Percentiles rank a stretch among this genome's conserved stretches.
Evolutionary conservation across 1,284 basidiomycete species (phyloP).

Genomic region (Apiotrichum brassicae): DNA sequence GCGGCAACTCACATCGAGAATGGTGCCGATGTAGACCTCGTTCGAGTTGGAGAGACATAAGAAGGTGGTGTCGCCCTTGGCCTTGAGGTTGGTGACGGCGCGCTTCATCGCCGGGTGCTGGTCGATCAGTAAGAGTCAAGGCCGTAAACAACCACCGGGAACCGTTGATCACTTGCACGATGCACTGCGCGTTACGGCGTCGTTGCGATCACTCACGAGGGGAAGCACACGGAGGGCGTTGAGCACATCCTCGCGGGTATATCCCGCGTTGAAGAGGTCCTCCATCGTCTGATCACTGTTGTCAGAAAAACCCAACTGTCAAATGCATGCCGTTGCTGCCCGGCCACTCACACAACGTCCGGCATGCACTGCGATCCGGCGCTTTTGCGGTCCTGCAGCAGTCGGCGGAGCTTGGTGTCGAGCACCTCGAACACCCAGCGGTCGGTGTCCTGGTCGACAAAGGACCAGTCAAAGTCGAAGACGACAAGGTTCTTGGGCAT

Average conservation of each 20-base stretch:
- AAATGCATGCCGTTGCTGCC: too few species aligned
- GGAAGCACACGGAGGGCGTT: slow-evolving; percentile 73
- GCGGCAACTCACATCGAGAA: slow-evolving; percentile 69
- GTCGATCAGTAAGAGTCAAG: slow-evolving; percentile 1
- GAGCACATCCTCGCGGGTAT: slow-evolving; percentile 68
- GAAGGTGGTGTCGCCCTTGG: slow-evolving; percentile 62
- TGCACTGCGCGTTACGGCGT: background rate
- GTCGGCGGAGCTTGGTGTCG: slow-evolving; percentile 72
- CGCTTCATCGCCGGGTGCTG: slow-evolving; percentile 96
- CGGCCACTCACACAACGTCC: slow-evolving; percentile 71
- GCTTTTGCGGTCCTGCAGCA: slow-evolving; percentile 66
- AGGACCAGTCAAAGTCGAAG: slow-evolving; percentile 95
- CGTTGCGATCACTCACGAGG: slow-evolving; percentile 57
- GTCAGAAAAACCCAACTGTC: background rate
- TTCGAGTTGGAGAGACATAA: slow-evolving; percentile 93
- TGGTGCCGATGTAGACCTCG: slow-evolving; percentile 81
- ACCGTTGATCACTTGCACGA: background rate
- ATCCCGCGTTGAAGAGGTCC: slow-evolving; percentile 62
- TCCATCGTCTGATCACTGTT: slow-evolving; percentile 64
- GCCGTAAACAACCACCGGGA: too few species aligned
- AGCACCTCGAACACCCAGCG: slow-evolving; percentile 93
- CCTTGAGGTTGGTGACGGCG: slow-evolving; percentile 70
- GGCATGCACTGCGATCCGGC: slow-evolving; percentile 69
- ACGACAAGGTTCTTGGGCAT: slow-evolving; percentile 70
- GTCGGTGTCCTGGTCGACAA: slow-evolving; percentile 89